phyloP scores from a whole-genome alignment of 805 yeast species.

The Teunomyces barrocoloradensis region DNA sequence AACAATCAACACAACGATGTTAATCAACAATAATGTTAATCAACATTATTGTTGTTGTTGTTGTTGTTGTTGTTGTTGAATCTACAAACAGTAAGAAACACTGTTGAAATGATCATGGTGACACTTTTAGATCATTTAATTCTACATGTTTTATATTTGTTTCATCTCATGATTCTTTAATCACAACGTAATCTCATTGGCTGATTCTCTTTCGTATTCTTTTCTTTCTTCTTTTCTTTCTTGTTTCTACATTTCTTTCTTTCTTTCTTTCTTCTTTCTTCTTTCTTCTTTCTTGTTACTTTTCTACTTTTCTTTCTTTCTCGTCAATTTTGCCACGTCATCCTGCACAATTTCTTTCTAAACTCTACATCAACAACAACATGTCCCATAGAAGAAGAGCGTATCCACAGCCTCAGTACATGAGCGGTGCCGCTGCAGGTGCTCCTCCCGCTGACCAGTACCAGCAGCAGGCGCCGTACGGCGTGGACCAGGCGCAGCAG shows the following conservation, averaged over 20 bases:
- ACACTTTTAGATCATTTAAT: too few relatives aligned
- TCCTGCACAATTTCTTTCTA: constrained; percentile 7
- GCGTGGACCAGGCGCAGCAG: constrained; percentile 32
- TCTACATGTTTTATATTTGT: too few relatives aligned
- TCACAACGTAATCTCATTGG: too few relatives aligned
- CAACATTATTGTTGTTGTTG: too few relatives aligned
- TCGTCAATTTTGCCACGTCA: constrained; percentile 3
- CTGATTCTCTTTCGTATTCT: too few relatives aligned
- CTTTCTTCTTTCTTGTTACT: too few relatives aligned
- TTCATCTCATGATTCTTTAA: too few relatives aligned
- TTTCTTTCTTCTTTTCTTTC: neutral
- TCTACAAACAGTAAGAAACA: too few relatives aligned
- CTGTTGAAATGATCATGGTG: too few relatives aligned
- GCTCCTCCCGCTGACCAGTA: constrained; percentile 15
- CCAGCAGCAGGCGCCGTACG: constrained; percentile 17
- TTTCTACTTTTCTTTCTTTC: neutral
- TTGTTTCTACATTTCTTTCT: neutral
- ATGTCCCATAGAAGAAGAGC: constrained; percentile 46
- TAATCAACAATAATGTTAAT: too few relatives aligned
- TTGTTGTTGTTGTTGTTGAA: too few relatives aligned
- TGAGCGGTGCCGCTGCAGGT: constrained; percentile 14
- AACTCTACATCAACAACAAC: constrained; percentile 4
- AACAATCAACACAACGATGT: too few relatives aligned
- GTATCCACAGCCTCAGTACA: constrained; percentile 46
- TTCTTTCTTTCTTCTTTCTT: neutral